Evolutionary conservation across 805 yeast species (phyloP), one percentile per base, ranked within the genome.

Genomic region (Candida khao-thaluensis): DNA sequence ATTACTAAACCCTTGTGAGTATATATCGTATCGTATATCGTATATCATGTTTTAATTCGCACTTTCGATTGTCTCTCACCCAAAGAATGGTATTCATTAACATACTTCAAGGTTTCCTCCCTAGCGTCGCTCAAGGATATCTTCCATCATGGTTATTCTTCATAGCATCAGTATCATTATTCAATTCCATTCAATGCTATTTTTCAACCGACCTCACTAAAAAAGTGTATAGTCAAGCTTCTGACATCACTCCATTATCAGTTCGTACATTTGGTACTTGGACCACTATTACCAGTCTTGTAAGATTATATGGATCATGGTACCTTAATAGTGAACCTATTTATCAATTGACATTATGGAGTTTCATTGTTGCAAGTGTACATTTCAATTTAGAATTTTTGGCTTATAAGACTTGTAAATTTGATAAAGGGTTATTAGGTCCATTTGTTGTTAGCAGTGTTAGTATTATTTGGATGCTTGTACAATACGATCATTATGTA

Each of bases 251-350:
- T 5, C 60, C 66, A 10, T 70, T 93, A 49, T 80, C 93, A 51
- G 96, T 96, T n/a, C 77, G 99, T 53, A 91, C 99, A 0, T 93
- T 93, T 60, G 99, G 99, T 23, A 93, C 99, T 0, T 93, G 99
- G 99, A 93, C 99, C 0, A 69, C 90, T 27, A 74, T 90, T 51
- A 81, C 96, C 2, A 77, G 95, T 2, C 71, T 91, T 21, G 82
- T 93, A 34, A 79, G 99, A 57, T 73, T 82, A 48, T 88, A 85
- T 59, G 96, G 95, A 40, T 95, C 98, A 10, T 85, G 83, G 63
- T 69, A 85, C 56, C 68, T 85, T 42, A 69, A 70, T 39, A 80
- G 81, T 50, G 78, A 79, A 17, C 84, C 81, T 48, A 78, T 90
- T 38, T 93, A 79, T 62, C 80, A 85, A 51, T 69, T 93, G 49